Base-by-base conservation (phyloP, 768 basidiomycete genomes). In the Tulasnella sp. region DNA sequence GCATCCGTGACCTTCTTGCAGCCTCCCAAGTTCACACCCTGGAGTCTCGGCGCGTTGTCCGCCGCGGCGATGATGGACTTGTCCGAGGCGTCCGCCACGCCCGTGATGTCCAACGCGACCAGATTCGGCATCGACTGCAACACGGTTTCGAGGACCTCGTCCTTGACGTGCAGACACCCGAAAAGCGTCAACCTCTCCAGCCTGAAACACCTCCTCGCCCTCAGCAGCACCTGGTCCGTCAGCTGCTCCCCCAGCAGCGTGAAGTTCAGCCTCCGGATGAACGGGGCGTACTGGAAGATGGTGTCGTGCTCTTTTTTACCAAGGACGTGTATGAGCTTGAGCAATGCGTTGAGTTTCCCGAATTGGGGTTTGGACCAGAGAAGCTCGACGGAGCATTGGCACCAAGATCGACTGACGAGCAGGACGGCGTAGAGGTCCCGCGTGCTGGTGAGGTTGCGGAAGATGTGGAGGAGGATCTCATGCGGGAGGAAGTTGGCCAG, bases 281-380 rank as follows among this genome's bases (percentile, higher is more conserved):
- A 94, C 71, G 84, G 84, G 52, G 92, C 85, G 78, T 98, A 98
- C 11, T 90, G 88, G 82, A 98, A 97, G 0, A 91, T 90, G 77
- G 89, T 86, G 70, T 88, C 85, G 11, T 59, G 26, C 9, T 59
- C 52, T 22, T 84, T 68, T 42, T 82, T 81, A 35, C 83, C 82
- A 75, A 98, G 83, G 65, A 94, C 83, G 72, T 84, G 82, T 77
- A 92, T 86, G 86, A 98, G 89, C 80, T 89, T 88, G 78, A 88
- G 84, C 69, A 97, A 86, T 41, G 90, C 89, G 70, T 84, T 81
- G 72, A 87, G 83, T 72, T 86, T 87, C 32, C 87, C 82, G 78
- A 98, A 88, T 69, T 84, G 83, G 22, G 95, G 95, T 77, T 92
- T 90, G 80, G 94, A 90, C 95, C 95, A 99, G 29, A 98, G 84